Evolutionary conservation across 495 filamentous ascomycete genomes (phyloP), one percentile per base, ranked within the genome.

Genomic region (Pyronema omphalodes): DNA sequence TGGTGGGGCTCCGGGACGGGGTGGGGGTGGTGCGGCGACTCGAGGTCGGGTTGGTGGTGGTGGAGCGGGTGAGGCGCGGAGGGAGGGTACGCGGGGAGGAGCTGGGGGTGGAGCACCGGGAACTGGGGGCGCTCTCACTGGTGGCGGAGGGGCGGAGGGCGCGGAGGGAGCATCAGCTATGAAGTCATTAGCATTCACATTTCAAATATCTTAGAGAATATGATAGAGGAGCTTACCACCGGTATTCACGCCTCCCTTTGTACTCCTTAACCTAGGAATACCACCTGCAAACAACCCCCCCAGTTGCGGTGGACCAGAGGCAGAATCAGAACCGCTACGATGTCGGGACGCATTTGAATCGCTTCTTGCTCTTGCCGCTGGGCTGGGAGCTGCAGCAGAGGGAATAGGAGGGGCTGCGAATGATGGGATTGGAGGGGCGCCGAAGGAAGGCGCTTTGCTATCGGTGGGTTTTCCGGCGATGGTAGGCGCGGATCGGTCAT

Each of bases 251-350:
- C 89, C 91, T 23, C 83, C 88, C 35, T 76, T 77, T 9, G 84
- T 80, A 69, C 87, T 94, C 66, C 82, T 81, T 57, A 98, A 63
- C 70, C 94, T 96, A 3, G 91, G 91, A 74, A 96, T 96, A 34
- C 89, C 93, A 34, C 87, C 88, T 7, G 86, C 87, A 62, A 98
- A 93, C 23, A 98, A 68, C 3, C 93, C 91, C 7, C 73, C 88
- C 36, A 98, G 66, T 64, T 96, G 91, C 33, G 88, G 85, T 14
- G 86, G 77, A 18, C 79, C 68, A 23, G 78, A 74, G 40, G 72
- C 73, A 47, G 74, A 72, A 23, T 70, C 66, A 33, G 68, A 69
- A 41, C 72, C 71, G 67, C 74, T 51, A 23, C 37, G 49, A 12
- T 33, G 45, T n/a, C 47, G 57, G 9, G 37, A 41, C 6, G 18